Conservation (phyloP, 2,329 filamentous ascomycete genomes). For the Fusarium burgessii region DNA sequence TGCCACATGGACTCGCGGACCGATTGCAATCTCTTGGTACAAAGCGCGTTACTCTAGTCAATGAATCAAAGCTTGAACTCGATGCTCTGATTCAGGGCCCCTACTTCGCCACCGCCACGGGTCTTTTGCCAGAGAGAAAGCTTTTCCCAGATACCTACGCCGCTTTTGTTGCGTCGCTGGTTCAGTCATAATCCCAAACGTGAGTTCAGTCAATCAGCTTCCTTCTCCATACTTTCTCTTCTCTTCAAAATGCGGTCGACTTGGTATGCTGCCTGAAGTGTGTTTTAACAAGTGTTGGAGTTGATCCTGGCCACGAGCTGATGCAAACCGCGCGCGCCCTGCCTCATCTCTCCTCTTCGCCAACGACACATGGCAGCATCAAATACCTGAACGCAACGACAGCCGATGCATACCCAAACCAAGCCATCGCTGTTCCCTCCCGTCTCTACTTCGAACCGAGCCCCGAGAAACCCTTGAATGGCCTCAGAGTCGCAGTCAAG, state of each 20-base stretch:
- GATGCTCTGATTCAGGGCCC: neutral
- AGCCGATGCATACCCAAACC: neutral
- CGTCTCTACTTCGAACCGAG: neutral
- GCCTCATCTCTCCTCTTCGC: neutral
- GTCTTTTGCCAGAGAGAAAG: neutral
- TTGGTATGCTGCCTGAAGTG: too few relatives aligned
- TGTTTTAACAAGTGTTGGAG: too few relatives aligned
- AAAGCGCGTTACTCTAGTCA: neutral
- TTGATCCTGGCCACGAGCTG: too few relatives aligned
- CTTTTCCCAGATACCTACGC: neutral
- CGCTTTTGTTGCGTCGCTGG: neutral
- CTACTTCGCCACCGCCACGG: neutral
- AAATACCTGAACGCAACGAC: neutral
- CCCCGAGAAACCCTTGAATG: neutral
- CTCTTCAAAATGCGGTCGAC: too few relatives aligned
- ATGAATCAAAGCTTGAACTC: neutral
- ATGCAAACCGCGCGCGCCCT: too few relatives aligned
- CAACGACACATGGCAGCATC: neutral
- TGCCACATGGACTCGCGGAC: rapidly evolving
- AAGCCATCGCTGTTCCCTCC: slow-evolving; percentile 5
- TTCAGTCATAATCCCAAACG: neutral
- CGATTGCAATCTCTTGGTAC: neutral
- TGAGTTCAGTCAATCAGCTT: neutral
- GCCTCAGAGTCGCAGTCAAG: slow-evolving; percentile 15
- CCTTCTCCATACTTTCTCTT: neutral